phyloP scores from a whole-genome alignment of 495 filamentous ascomycete genomes.

The Apodospora peruviana region DNA sequence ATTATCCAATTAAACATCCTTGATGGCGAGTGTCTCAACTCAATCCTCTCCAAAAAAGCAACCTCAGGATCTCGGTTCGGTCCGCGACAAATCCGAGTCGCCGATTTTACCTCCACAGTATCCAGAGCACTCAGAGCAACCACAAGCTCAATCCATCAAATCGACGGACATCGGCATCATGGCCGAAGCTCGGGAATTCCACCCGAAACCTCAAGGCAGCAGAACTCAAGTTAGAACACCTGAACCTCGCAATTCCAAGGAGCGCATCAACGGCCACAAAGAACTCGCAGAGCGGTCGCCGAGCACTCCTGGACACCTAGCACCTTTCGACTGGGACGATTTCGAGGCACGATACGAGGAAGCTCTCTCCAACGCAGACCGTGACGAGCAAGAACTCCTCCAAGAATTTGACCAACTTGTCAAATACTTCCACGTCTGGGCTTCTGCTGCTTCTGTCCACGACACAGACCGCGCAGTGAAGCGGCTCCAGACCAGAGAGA shows the following conservation, averaged over 20 bases:
- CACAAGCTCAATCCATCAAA: constrained; percentile 1
- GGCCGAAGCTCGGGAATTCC: constrained; percentile 9
- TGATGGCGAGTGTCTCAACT: constrained; percentile 17
- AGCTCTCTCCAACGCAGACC: constrained; percentile 53
- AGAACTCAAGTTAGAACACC: constrained; percentile 26
- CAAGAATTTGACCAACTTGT: constrained; percentile 58
- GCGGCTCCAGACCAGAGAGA: constrained; percentile 64
- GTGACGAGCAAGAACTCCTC: constrained; percentile 55
- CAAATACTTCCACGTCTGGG: constrained; percentile 68
- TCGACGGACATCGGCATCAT: constrained; percentile 13
- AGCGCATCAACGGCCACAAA: constrained; percentile 20
- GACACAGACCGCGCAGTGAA: constrained; percentile 68
- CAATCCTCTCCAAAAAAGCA: constrained; percentile 8
- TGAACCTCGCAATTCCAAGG: constrained; percentile 26
- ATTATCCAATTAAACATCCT: too few relatives aligned
- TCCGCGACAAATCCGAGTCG: constrained; percentile 15
- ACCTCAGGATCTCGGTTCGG: constrained; percentile 4
- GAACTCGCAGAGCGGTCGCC: constrained; percentile 22
- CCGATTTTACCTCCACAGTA: constrained; percentile 13
- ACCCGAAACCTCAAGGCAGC: constrained; percentile 11
- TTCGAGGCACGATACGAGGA: constrained; percentile 58
- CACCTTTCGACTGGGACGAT: constrained; percentile 60
- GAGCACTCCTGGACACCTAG: constrained; percentile 40
- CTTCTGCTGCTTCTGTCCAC: constrained; percentile 54
- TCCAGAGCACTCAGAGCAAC: constrained; percentile 8